phyloP scores from a whole-genome alignment of 1,139 yeast species.

The Zygosaccharomyces sapae region DNA sequence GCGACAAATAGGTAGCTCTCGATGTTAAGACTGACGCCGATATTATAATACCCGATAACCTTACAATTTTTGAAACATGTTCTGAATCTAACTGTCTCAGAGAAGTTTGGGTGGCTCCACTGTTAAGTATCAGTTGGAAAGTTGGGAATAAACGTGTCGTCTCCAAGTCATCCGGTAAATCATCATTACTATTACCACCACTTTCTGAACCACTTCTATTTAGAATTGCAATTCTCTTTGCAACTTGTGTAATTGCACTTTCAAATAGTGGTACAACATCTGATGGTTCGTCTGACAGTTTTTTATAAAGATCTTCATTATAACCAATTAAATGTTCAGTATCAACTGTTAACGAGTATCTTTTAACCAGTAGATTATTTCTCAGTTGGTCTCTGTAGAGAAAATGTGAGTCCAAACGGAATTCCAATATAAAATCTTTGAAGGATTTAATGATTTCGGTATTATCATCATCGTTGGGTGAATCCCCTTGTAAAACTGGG shows the following conservation, averaged over 20 bases:
- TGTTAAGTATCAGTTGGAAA: constrained; percentile 76
- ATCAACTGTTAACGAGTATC: constrained; percentile 69
- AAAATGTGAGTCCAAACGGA: constrained; percentile 76
- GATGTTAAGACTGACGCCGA: constrained; percentile 87
- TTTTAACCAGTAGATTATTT: constrained; percentile 75
- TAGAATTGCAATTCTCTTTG: constrained; percentile 66
- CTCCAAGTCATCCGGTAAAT: constrained; percentile 26
- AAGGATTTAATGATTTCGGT: constrained; percentile 78
- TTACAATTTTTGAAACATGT: constrained; percentile 82
- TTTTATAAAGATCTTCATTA: constrained; percentile 85
- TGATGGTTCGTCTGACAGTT: constrained; percentile 78
- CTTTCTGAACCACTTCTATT: constrained; percentile 37
- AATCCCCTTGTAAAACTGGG: constrained; percentile 80
- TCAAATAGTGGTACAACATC: constrained; percentile 90
- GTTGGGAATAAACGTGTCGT: constrained; percentile 61
- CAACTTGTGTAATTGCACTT: constrained; percentile 83
- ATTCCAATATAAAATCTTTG: constrained; percentile 77
- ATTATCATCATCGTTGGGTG: constrained; percentile 53
- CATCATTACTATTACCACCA: constrained; percentile 42
- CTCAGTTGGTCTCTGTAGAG: constrained; percentile 89
- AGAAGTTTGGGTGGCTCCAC: constrained; percentile 68
- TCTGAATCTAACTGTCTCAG: constrained; percentile 83
- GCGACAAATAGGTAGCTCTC: constrained; percentile 77
- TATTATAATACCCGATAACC: constrained; percentile 90
- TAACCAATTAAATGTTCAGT: constrained; percentile 82